Evolutionary conservation across 257 asterid genomes (phyloP).

Genomic region (Lavandula angustifolia): DNA sequence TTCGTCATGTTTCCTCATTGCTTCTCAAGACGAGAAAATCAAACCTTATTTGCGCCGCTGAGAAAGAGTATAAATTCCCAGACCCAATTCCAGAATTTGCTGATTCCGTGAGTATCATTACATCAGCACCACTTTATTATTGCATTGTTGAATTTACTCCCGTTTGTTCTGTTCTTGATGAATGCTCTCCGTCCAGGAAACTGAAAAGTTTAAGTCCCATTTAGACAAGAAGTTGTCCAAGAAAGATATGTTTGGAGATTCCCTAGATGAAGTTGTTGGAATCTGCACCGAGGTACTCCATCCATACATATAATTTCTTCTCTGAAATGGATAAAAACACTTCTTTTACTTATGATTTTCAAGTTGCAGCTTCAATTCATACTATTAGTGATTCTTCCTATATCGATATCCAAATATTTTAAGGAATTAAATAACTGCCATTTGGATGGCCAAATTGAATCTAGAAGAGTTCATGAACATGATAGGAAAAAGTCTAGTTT

Average conservation of each 20-base stretch:
- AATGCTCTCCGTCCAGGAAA: slow-evolving; percentile 50
- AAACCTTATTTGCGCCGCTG: slow-evolving; percentile 63
- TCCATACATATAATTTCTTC: too few relatives aligned
- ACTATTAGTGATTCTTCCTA: not conserved
- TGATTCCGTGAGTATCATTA: slow-evolving; percentile 55
- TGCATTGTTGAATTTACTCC: not conserved
- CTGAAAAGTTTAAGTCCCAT: slow-evolving; percentile 74
- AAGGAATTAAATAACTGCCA: too few relatives aligned
- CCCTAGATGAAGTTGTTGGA: slow-evolving; percentile 73
- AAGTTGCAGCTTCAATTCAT: not conserved
- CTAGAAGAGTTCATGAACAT: too few relatives aligned
- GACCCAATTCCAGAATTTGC: slow-evolving; percentile 98
- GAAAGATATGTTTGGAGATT: slow-evolving; percentile 81
- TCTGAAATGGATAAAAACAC: too few relatives aligned
- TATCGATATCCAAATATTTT: too few relatives aligned
- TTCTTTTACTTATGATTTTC: too few relatives aligned
- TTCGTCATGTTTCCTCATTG: slow-evolving; percentile 2
- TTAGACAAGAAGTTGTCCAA: slow-evolving; percentile 62
- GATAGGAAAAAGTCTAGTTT: too few relatives aligned
- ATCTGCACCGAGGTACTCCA: slow-evolving; percentile 76
- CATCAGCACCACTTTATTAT: too few relatives aligned
- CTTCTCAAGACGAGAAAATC: slow-evolving; percentile 15
- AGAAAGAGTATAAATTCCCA: slow-evolving; percentile 82
- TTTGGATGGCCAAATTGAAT: too few relatives aligned
- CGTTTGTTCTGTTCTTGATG: too few relatives aligned